Evolutionary conservation across 2,329 filamentous ascomycete species (phyloP), one percentile per base, ranked within the genome.

Genomic region (Pseudonectria buxi): DNA sequence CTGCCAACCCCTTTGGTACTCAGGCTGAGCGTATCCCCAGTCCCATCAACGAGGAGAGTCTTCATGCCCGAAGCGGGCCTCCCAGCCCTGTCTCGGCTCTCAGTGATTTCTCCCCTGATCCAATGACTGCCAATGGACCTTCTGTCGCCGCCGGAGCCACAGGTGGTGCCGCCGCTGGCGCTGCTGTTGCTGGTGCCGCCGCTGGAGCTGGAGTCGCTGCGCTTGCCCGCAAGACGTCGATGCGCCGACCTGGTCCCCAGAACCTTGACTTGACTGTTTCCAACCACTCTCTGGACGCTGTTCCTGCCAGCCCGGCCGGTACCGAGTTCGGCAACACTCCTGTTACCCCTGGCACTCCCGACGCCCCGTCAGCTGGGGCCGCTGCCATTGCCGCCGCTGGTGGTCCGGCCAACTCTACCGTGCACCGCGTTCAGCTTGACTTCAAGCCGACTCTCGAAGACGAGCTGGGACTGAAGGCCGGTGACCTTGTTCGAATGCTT

Each of bases 381-480:
- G 72, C 71, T 10, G 78, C 74, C 28, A 81, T 81, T 47, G 76
- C 74, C 10, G 75, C 74, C 33, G 76, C 76, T 29, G 77, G 74
- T 37, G 78, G 76, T 13, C 76, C 79, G 14, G 56, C 66, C 26
- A 64, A 69, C 43, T 68, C 75, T 37, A 61, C 86, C 46, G 89
- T 96, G 36, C 84, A 96, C 61, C 86, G 92, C 44, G 86, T 96
- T 24, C 86, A 95, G 60, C 78, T 96, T 49, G 89, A 95, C 61
- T 98, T 96, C 63, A 83, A 79, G 59, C 89, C 92, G 16, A 90
- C 85, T 4, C 82, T 96, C 72, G 83, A 87, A 6, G 92, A 98
- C 56, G 92, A 98, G 63, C 71, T 98, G 54, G 84, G 79, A 44
- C 72, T 98, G 29, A 75, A 70, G 44, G 77, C 82, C 39, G 92